These are phyloP conservation scores for Trypanosoma vivax DNA, from an alignment of 208 protist species.

Conservation along the genomic window DNA sequence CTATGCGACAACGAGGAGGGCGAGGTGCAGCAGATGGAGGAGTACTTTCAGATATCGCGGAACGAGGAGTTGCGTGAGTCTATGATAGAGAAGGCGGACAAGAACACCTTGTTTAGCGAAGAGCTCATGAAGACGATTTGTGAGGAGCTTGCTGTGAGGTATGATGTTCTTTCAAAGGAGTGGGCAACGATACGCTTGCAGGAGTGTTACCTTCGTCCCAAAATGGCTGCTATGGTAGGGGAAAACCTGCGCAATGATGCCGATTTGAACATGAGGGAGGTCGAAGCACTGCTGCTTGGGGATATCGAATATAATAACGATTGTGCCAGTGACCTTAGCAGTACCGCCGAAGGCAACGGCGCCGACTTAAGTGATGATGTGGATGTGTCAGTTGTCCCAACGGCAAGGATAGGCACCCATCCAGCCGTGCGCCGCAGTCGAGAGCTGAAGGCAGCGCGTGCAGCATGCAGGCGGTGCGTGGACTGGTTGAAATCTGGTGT, in stretches of 20 bases:
- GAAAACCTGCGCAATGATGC: slow-evolving; percentile 71
- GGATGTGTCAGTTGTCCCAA: slow-evolving; percentile 27
- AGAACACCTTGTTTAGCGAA: slow-evolving; percentile 71
- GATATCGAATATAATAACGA: slow-evolving; percentile 39
- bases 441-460: slow-evolving; percentile 66
- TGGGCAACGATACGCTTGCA: slow-evolving; percentile 64
- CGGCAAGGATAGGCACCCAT: slow-evolving; percentile 56
- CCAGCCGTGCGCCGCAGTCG: slow-evolving; percentile 59
- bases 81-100: slow-evolving; percentile 63
- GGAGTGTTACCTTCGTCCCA: slow-evolving; percentile 88
- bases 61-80: slow-evolving; percentile 35
- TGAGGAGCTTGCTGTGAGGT: slow-evolving; percentile 66
- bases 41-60: slow-evolving; percentile 65
- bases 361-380: no score
- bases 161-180: slow-evolving; percentile 35
- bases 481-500: slow-evolving; percentile 60
- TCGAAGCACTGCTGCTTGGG: slow-evolving; percentile 61
- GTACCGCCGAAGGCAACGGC: slow-evolving; percentile 16
- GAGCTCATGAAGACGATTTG: slow-evolving; percentile 73
- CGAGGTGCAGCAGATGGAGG: slow-evolving; percentile 67
- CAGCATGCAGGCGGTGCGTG: slow-evolving; percentile 58
- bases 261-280: slow-evolving; percentile 76
- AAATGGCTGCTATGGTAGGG: slow-evolving; percentile 76
- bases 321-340: slow-evolving; percentile 28
- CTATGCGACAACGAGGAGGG: slow-evolving; percentile 77